Evolutionary conservation across 2,329 filamentous ascomycete genomes (phyloP).

Genomic region (Tolypocladium album): DNA sequence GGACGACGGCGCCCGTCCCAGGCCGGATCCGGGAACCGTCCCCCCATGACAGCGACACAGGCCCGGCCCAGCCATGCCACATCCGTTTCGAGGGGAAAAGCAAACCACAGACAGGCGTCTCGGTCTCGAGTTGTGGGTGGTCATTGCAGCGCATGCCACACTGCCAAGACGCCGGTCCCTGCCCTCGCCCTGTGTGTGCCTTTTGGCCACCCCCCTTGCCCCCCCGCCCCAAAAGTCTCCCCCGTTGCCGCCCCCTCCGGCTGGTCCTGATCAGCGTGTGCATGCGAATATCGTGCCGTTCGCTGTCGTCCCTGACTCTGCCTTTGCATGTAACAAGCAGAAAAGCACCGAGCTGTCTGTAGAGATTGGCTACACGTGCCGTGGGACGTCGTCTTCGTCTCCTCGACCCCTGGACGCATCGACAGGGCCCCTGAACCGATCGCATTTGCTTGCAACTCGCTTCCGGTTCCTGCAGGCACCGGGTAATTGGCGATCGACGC

Average conservation of each 20-base stretch:
- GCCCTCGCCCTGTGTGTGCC: not conserved
- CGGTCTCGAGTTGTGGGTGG: not conserved
- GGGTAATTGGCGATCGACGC: not conserved
- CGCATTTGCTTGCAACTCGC: not conserved
- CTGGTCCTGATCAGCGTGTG: not conserved
- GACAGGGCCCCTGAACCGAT: not conserved
- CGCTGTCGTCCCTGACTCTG: not conserved
- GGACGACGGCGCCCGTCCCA: conserved; percentile 7
- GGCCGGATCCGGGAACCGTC: conserved; percentile 19
- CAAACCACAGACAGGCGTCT: conserved; percentile 18
- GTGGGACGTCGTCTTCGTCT: not conserved
- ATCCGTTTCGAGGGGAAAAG: conserved; percentile 16
- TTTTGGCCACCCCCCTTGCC: not conserved
- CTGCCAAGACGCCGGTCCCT: not conserved
- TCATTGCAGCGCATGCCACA: not conserved
- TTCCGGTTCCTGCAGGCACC: conserved; percentile 2
- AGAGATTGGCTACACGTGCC: not conserved
- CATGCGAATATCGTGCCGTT: not conserved
- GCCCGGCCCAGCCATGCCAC: not conserved
- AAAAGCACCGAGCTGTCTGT: not conserved
- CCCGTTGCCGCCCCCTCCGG: not conserved
- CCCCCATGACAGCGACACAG: conserved; percentile 16
- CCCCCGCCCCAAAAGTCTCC: not conserved
- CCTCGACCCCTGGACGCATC: not conserved
- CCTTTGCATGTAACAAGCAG: not conserved